Conservation (phyloP, 177 flowering plant genomes). For the Tripterygium wilfordii region DNA sequence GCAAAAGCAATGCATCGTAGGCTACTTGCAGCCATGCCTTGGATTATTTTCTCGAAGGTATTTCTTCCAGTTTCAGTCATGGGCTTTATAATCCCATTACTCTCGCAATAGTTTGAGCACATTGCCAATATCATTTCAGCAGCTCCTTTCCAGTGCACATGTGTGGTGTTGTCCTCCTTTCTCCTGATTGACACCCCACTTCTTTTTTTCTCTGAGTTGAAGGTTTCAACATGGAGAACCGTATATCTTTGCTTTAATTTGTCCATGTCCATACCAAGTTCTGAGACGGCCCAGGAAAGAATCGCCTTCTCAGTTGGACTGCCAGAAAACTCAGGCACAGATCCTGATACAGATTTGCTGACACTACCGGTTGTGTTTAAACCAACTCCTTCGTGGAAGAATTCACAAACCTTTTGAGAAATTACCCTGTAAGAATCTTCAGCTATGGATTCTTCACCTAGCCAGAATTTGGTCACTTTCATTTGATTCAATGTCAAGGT, state of each 20-base stretch:
- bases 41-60: conserved; percentile 36
- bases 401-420: conserved; percentile 20
- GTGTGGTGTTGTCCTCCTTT: conserved; percentile 23
- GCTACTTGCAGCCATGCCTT: conserved; percentile 75
- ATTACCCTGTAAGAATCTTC: conserved; percentile 10
- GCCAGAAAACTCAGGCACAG: conserved; percentile 50
- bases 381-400: conserved; percentile 54
- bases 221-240: conserved; percentile 61
- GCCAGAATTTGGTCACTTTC: conserved; percentile 61
- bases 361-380: conserved; percentile 66
- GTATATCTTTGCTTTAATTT: conserved; percentile 26
- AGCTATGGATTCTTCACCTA: conserved; percentile 34
- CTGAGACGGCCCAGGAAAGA: conserved; percentile 61
- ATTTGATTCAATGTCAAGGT: conserved; percentile 69
- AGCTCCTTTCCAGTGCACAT: conserved; percentile 84
- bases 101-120: conserved; percentile 49
- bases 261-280: conserved; percentile 55
- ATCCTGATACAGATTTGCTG: conserved; percentile 26
- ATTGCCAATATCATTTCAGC: conserved; percentile 64
- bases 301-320: conserved; percentile 84
- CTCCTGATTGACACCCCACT: conserved; percentile 51
- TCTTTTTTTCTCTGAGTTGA: conserved; percentile 70
- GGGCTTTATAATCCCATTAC: conserved; percentile 19
- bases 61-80: conserved; percentile 24
- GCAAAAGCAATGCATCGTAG: conserved; percentile 86